Evolutionary conservation across 2,329 filamentous ascomycete species (phyloP), one percentile per base, ranked within the genome.

Genomic region (Fusarium nematophilum): DNA sequence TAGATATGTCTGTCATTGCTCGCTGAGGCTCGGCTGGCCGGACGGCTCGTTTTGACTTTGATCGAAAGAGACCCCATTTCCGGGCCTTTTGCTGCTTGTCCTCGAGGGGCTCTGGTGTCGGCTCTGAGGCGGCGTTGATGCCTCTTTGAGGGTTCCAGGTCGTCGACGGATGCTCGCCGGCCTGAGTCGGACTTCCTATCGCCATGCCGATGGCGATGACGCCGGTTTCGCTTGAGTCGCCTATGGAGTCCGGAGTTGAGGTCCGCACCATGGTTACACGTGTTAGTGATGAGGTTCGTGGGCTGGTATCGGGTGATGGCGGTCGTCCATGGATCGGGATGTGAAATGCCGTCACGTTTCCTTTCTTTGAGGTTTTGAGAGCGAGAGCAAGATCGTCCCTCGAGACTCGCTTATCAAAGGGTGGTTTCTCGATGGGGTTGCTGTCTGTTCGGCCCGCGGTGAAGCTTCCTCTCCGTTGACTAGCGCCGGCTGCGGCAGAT

Each of bases 121-220:
- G 56, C 26, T 62, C 53, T 53, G 50, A 58, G 9, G 62, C 53
- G 6, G 71, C 59, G 14, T 64, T 67, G 42, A 68, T 65, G 9
- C 65, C 66, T 43, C 68, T 68, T 43, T 69, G 68, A 15, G 68
- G 70, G 27, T 68, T 72, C 64, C 71, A 74, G 27, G 71, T 70
- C 15, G 64, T 57, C 29, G 63, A 59, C 29, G 46, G 50, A 47
- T 48, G 49, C 27, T 60, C 55, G 27, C 76, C 75, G 13, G 75
- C 73, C 31, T 78, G 77, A n/a, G 80, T 77, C 18, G 90, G 90
- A 67, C 89, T 92, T 26, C 90, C 90, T 51, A 92, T 76, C 2
- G 90, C 90, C 81, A 93, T 88, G 9, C 90, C 90, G 58, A 93
- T 92, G 64, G 78, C 80, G 57, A 71, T 71, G n/a, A 73, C 60